These are phyloP conservation scores for Xylaria multiplex DNA, from an alignment of 2,329 filamentous ascomycete species.

Conservation along the genomic window DNA sequence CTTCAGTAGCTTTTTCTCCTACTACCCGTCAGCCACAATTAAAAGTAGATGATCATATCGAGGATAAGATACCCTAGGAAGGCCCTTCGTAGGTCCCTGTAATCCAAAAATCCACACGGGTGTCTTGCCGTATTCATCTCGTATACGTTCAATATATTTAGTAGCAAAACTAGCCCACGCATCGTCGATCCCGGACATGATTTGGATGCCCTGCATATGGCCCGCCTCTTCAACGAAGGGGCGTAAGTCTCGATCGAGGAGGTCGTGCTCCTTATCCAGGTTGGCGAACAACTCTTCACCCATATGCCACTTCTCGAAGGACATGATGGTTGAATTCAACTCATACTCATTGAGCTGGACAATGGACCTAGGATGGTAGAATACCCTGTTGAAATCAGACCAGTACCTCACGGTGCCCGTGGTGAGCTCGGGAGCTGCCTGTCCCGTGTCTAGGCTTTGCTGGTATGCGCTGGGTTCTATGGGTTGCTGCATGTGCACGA, in stretches of 20 bases:
- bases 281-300: slow-evolving; percentile 80
- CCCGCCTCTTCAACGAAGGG: slow-evolving; percentile 94
- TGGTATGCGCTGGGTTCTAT: slow-evolving; percentile 82
- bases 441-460: slow-evolving; percentile 77
- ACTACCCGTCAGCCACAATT: slow-evolving; percentile 21
- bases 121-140: slow-evolving; percentile 91
- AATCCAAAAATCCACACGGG: slow-evolving; percentile 88
- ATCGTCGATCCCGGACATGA: slow-evolving; percentile 77
- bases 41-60: slow-evolving; percentile 2
- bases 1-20: slow-evolving; percentile 72
- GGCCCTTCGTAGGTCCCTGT: slow-evolving; percentile 68
- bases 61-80: slow-evolving; percentile 58
- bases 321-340: slow-evolving; percentile 79
- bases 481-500: slow-evolving; percentile 73
- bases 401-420: slow-evolving; percentile 86
- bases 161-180: slow-evolving; percentile 83
- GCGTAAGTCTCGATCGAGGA: slow-evolving; percentile 89
- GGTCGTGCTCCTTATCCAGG: slow-evolving; percentile 81
- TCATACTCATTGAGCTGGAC: slow-evolving; percentile 90
- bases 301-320: slow-evolving; percentile 79
- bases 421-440: slow-evolving; percentile 70
- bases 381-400: slow-evolving; percentile 96
- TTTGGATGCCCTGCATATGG: slow-evolving; percentile 86
- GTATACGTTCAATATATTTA: slow-evolving; percentile 77
- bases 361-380: slow-evolving; percentile 87